Base-by-base conservation (phyloP, 108 stramenopile genomes). In the Pseudonitzschia multistriata region DNA sequence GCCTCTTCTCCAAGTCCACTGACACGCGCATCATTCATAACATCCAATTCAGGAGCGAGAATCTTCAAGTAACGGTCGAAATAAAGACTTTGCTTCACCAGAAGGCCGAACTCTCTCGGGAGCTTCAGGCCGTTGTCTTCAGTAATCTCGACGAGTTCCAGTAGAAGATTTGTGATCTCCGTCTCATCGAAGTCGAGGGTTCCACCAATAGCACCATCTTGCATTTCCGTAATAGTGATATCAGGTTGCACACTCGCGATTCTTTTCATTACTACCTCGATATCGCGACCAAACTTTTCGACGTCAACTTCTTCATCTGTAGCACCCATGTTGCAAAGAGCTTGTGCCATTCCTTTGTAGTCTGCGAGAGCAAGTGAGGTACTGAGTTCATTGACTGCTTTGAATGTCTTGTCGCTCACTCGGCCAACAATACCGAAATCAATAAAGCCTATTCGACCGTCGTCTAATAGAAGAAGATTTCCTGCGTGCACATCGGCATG, bases 401-500 rank as follows among this genome's bases (percentile, higher is more conserved):
- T 67, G 70, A 94, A 95, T 13, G 91, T 91, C 68, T 85, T 89
- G 29, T 91, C 88, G 22, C 88, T 81, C 17, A 97, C 88, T 11
- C 94, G 88, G 3, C 98, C 98, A 3, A 97, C 96, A 74, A 98
- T 97, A 34, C 98, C 98, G 74, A 98, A 98, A 71, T 98, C 98
- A 66, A 98, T 98, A 56, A 98, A 98, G 33, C 93, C 97, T 1
- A 98, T 91, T 7, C 96, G 82, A 8, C 96, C 96, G 69, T 98
- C 97, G 30, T 93, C 80, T 49, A 45, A 85, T 70, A 65, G 53
- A 33, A 82, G 35, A 29, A 78, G 60, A 56, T 82, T 82, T 10
- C 98, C 98, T 27, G 89, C 88, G 72, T 98, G 98, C 0, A 97
- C 95, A 69, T 98, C 97, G n/a, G 98, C 98, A 72, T 98, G 98